Percentiles rank a stretch among this genome's conserved stretches.
Conservation (phyloP, 352 stramenopile species). For the Pseudoperonospora humuli region DNA sequence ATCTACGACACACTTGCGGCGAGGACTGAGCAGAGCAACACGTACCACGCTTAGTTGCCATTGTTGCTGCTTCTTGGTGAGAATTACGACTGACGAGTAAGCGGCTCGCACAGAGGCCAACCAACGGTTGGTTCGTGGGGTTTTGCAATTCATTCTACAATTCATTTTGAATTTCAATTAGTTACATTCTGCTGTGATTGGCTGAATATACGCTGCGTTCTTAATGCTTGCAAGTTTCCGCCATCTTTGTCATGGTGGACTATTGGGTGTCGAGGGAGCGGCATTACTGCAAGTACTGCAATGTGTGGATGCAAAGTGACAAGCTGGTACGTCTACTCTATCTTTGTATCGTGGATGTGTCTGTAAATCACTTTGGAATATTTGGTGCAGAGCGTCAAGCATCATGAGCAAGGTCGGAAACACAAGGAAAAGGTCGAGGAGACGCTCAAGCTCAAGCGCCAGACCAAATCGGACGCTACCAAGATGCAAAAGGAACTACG, state of each 20-base stretch:
- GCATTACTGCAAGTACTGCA: conserved; percentile 85
- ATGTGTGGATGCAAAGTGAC: conserved; percentile 81
- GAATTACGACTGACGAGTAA: conserved; percentile 65
- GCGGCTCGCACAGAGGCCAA: conserved; percentile 25
- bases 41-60: conserved; percentile 70
- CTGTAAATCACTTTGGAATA: background rate
- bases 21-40: conserved; percentile 2
- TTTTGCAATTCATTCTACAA: background rate
- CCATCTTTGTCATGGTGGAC: conserved; percentile 36
- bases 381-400: conserved; percentile 57
- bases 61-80: conserved; percentile 78
- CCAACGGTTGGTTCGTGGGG: conserved; percentile 8
- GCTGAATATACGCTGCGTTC: background rate
- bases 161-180: background rate
- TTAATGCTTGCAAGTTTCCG: background rate
- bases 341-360: background rate
- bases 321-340: conserved; percentile 35
- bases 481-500: conserved; percentile 50
- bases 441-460: conserved; percentile 62
- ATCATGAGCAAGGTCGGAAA: conserved; percentile 67
- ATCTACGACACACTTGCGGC: background rate
- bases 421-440: conserved; percentile 75
- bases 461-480: conserved; percentile 52
- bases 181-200: background rate
- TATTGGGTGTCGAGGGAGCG: conserved; percentile 61